Evolutionary conservation across 192 early-diverging fungal species (phyloP), one percentile per base, ranked within the genome.

Genomic region (Coemansia sp.): DNA sequence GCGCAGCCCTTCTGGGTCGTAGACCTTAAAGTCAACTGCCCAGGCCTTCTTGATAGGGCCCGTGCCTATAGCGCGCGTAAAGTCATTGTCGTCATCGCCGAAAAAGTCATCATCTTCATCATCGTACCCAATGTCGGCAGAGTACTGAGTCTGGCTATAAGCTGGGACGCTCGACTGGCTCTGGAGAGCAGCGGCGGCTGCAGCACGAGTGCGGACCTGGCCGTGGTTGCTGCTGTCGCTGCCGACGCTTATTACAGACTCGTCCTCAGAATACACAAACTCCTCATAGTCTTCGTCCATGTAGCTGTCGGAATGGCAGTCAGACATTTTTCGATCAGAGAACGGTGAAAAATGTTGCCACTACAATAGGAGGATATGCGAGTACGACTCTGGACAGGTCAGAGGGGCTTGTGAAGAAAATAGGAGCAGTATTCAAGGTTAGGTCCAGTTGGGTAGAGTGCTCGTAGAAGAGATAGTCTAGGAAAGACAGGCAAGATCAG

Each of bases 11-110:
- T 68, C 59, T 0, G 59, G 58, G 47, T 71, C 50, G 16, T 69
- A 72, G 8, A 83, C 69, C 58, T 53, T 60, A 58, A 75, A 77
- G 58, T 83, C 80, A 9, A 83, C 73, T 62, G 78, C 80, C 76
- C 76, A 78, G 0, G 76, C 62, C 66, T 78, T 83, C 37, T 55
- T 67, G 53, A 40, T 53, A 1, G 40, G 12, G 43, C 44, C 38
- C 15, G 59, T 18, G 39, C 47, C 49, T 2, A 72, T 44, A 3
- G 73, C 62, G 2, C 73, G 77, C 67, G 70, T 73, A 62, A 76
- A 78, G 4, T 67, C 76, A 22, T 60, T 59, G 24, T 45, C 59
- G 37, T 73, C 77, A 29, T 49, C 70, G 3, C 58, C 67, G 22
- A 61, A 69, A 50, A 65, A 68, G 62, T 72, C 74, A 60, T 69